Conservation (phyloP, 176 grass and related monocot species). For the Ensete ventricosum region DNA sequence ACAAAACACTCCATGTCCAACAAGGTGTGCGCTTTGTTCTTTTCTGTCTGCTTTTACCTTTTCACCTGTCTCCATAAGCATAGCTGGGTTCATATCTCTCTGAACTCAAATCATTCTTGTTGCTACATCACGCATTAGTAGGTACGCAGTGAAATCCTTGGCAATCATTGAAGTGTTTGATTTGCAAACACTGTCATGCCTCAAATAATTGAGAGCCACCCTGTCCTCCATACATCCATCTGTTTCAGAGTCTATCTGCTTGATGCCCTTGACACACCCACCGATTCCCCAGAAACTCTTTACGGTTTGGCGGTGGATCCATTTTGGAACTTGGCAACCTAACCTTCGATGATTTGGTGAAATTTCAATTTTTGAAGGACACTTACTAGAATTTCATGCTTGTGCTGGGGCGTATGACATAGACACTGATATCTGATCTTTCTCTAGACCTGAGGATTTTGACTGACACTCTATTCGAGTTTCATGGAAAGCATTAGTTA, state of each 20-base stretch:
- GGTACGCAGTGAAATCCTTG: not conserved
- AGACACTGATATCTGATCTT: no score
- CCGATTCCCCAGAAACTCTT: no score
- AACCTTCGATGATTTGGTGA: no score
- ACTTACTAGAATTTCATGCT: no score
- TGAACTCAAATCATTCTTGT: not conserved
- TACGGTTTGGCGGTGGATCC: no score
- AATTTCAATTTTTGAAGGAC: no score
- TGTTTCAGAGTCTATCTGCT: not conserved
- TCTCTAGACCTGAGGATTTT: no score
- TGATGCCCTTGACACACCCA: not conserved
- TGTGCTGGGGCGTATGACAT: no score
- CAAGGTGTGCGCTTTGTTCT: not conserved
- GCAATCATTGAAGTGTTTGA: conserved; percentile 2
- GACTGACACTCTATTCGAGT: no score
- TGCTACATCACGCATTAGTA: not conserved
- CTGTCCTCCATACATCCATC: not conserved
- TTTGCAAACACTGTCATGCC: not conserved
- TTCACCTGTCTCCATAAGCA: not conserved
- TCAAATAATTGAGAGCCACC: not conserved
- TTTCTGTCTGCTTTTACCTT: not conserved
- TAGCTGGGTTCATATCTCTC: not conserved
- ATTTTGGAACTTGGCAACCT: no score
- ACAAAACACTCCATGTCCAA: not conserved
- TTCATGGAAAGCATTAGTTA: no score